Percentiles rank a stretch among this genome's conserved stretches.
These are phyloP conservation scores for Dalbergia cultrata DNA, from an alignment of 306 rosid species.

Conservation along the genomic window DNA sequence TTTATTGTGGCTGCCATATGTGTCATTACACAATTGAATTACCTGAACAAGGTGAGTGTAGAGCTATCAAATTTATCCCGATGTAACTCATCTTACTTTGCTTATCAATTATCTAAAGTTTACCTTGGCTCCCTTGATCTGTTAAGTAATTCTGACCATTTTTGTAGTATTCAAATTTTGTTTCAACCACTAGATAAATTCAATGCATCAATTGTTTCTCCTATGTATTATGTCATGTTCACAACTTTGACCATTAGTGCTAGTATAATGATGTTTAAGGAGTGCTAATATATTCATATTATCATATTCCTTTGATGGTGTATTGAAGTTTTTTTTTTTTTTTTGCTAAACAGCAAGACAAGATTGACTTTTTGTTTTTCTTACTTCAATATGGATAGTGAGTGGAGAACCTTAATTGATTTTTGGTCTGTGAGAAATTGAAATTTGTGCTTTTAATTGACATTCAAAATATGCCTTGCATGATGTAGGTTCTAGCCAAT, in stretches of 20 bases:
- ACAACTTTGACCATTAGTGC: conserved; percentile 88
- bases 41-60: conserved; percentile 87
- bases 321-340: too few species aligned
- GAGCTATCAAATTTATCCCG: conserved; percentile 15
- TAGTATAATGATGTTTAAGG: conserved; percentile 93
- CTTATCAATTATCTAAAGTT: not conserved
- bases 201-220: conserved; percentile 82
- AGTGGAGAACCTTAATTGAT: conserved; percentile 53
- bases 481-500: conserved; percentile 58
- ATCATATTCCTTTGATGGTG: too few species aligned
- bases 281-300: conserved; percentile 13
- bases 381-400: conserved; percentile 52
- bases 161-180: conserved; percentile 17
- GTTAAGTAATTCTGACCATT: not conserved
- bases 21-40: conserved; percentile 87
- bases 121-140: not conserved
- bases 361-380: too few species aligned
- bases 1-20: conserved; percentile 78
- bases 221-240: conserved; percentile 92
- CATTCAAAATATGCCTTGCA: conserved; percentile 37
- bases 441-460: conserved; percentile 26
- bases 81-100: conserved; percentile 11
- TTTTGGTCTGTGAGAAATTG: conserved; percentile 38
- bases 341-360: too few species aligned
- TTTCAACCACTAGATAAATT: conserved; percentile 92